Percentiles rank a stretch among this genome's conserved stretches.
phyloP scores from a whole-genome alignment of 2,329 filamentous ascomycete genomes.

The Chaetomium olivaceum region DNA sequence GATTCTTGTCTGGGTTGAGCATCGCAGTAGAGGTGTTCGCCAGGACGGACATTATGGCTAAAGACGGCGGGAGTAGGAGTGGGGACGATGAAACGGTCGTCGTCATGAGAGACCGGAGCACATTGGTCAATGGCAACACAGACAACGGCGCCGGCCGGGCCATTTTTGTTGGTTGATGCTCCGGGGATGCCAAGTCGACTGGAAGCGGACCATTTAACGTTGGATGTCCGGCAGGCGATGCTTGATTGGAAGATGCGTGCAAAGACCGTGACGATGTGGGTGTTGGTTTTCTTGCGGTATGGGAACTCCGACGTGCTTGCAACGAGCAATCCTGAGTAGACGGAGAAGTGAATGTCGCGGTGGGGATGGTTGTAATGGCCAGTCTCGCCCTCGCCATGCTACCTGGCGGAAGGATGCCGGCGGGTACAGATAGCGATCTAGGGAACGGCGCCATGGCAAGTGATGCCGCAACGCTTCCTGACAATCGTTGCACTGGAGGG shows the following conservation, averaged over 20 bases:
- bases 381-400: constrained; percentile 3
- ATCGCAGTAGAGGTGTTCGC: constrained; percentile 67
- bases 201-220: constrained; percentile 22
- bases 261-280: constrained; percentile 31
- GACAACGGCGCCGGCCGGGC: constrained; percentile 52
- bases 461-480: background rate
- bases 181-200: constrained; percentile 9
- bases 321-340: background rate
- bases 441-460: constrained; percentile 18
- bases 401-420: constrained; percentile 12
- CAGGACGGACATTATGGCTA: constrained; percentile 66
- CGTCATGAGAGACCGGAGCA: constrained; percentile 69
- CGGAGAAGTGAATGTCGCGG: background rate
- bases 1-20: constrained; percentile 75
- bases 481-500: background rate
- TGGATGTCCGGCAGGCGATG: constrained; percentile 29
- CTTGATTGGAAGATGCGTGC: constrained; percentile 35
- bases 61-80: constrained; percentile 67
- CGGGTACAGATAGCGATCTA: constrained; percentile 14
- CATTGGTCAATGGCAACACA: constrained; percentile 64
- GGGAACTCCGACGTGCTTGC: background rate
- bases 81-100: constrained; percentile 70
- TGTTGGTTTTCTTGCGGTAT: constrained; percentile 16
- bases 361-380: background rate
- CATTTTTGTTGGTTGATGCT: constrained; percentile 25